Base-by-base conservation (phyloP, 2,329 filamentous ascomycete species). In the Xylariaceae sp. region DNA sequence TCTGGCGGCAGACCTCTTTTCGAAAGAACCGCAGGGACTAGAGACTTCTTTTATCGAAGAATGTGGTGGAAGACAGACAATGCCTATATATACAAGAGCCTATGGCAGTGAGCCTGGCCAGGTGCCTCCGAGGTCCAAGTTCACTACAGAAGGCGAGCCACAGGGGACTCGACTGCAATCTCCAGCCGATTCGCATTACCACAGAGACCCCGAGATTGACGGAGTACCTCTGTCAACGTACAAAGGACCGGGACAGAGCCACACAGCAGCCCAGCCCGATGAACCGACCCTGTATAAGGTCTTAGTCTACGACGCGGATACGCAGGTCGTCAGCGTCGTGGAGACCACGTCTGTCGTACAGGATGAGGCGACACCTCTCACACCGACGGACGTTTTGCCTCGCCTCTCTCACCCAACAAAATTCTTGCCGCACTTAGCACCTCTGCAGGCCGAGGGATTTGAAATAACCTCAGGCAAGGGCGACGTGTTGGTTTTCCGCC, bases 401-500 rank as follows among this genome's bases (percentile, higher is more conserved):
- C 70, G 71, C 6, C 66, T 86, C 13, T 73, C 76, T 0, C 73
- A 81, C 44, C 79, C 81, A 0, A 68, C 73, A 34, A 76, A 77
- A 47, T 86, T 85, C 59, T 68, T 85, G 9, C 71, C 79, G 3
- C 70, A 84, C 48, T 78, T 86, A 41, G 64, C 67, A 3, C 59
- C 68, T 1, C 67, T 85, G 2, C 70, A 79, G 43, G 63, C 67
- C 0, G 67, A 81, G 39, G 82, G 81, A 0, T 86, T 78, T 46
- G 80, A 84, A 50, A 78, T 85, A 27, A 71, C 81, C 2, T 77
- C 80, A 2, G 81, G 79, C 2, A 68, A 68, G 33, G 73, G 72
- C 5, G 72, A 85, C 46, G 67, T 84, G 4, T 67, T 86, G 17
- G 71, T 87, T 3, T 83, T 85, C 53, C 78, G 77, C 46, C 81